phyloP scores from a whole-genome alignment of 345 rosid species.

The Aquilaria sinensis region DNA sequence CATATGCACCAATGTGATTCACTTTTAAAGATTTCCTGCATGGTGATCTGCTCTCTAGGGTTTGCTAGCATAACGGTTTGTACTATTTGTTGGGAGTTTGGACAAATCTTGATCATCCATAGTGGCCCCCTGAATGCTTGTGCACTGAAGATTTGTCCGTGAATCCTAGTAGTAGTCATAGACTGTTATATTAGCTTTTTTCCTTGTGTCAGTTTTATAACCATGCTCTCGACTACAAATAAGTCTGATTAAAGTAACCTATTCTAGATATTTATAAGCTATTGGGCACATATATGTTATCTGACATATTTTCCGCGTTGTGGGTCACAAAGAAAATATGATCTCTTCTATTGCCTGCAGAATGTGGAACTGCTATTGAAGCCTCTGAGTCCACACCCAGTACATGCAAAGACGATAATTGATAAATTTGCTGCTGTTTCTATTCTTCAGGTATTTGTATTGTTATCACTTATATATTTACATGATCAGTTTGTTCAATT shows the following conservation, averaged over 20 bases:
- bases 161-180: no score
- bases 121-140: no score
- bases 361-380: conserved; percentile 48
- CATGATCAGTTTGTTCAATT: conserved; percentile 5
- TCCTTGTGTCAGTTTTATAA: no score
- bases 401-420: conserved; percentile 45
- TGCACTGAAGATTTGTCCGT: no score
- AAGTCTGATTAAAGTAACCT: conserved; percentile 3
- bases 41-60: no score
- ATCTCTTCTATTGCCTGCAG: conserved; percentile 31
- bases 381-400: conserved; percentile 56
- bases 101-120: no score
- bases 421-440: conserved; percentile 90
- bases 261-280: conserved; percentile 1
- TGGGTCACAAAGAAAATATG: conserved; percentile 3
- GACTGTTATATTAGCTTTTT: no score
- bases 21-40: no score
- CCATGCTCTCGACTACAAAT: not conserved
- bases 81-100: no score
- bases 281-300: not conserved
- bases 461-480: conserved; percentile 1
- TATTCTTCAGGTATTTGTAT: conserved; percentile 73
- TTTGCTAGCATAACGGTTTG: no score
- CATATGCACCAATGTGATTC: no score
- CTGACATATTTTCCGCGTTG: not conserved